A percentile compares a stretch with the other conserved stretches of the same genome.
Evolutionary conservation across 2,329 filamentous ascomycete species (phyloP).

Genomic region (Colletotrichum sp.): DNA sequence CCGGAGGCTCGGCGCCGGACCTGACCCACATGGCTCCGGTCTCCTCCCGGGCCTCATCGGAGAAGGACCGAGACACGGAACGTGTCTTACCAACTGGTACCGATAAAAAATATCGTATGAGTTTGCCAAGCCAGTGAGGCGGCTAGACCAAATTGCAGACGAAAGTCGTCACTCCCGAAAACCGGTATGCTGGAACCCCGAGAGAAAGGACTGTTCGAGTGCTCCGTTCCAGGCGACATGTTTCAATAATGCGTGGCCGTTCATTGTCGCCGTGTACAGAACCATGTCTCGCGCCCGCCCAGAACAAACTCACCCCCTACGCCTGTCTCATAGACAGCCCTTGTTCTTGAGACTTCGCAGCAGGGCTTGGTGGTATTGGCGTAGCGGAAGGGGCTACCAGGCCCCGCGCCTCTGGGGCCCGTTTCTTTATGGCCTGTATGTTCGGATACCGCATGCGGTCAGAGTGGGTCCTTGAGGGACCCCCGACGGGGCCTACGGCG

Average conservation of each 20-base stretch:
- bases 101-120: neutral
- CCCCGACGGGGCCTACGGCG: neutral
- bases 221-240: neutral
- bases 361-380: neutral
- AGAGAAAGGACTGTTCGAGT: neutral
- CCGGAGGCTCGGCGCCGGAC: neutral
- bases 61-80: neutral
- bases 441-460: neutral
- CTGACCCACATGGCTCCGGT: neutral
- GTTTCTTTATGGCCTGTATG: neutral
- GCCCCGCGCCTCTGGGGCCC: neutral
- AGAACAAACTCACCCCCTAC: neutral
- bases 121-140: neutral
- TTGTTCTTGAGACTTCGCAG: neutral
- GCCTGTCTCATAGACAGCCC: neutral
- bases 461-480: neutral
- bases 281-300: constrained; percentile 4
- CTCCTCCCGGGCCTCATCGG: neutral
- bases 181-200: neutral
- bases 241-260: neutral
- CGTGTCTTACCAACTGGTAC: neutral
- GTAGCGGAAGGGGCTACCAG: neutral
- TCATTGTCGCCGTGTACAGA: neutral
- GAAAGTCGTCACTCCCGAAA: neutral
- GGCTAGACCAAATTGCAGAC: neutral